Base-by-base conservation (phyloP, 1,284 basidiomycete genomes). In the Coniophora puteana region DNA sequence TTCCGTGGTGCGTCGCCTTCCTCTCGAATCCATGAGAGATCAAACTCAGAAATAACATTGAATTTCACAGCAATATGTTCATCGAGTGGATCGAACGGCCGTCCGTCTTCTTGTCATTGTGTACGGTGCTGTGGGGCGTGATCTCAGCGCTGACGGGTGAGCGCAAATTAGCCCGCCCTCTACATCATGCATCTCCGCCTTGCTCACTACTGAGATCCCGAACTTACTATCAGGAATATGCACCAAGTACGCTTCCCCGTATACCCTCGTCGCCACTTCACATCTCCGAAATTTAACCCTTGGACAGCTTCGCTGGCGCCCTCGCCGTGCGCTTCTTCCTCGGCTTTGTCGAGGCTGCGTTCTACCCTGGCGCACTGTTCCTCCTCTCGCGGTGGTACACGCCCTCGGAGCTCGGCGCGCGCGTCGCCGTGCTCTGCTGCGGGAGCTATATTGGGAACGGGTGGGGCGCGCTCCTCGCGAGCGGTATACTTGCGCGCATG, bases 361-460 rank as follows among this genome's bases (percentile, higher is more conserved):
- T 84, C 63, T 83, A 82, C 60, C 80, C 82, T 34, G 81, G 78
- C 26, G 48, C 43, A 16, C 30, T 54, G 58, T 76, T 76, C 53
- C 61, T 81, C 16, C 55, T 82, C n/a, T 79, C 77, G 16, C 68
- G 7, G 70, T 74, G 80, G 80, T 85, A 83, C 63, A 82, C 72
- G 45, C 70, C 74, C 7, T 67, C 71, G 26, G 82, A 84, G 53
- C 67, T 84, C 18, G 80, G 79, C 16, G 53, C 80, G 11, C 74
- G 88, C 38, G 86, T 80, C 18, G 78, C 83, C 2, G 66, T 88
- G 37, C 67, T 90, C 8, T 86, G 74, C 50, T 80, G 77, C 51
- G 85, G 86, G 3, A 78, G 68, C 51, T 63, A 89, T 37, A 79
- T 87, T 53, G 81, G 78, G 45, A 89, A 88, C 59, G 87, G 82